phyloP scores from a whole-genome alignment of 75 land plant genomes.

The Picea glauca region DNA sequence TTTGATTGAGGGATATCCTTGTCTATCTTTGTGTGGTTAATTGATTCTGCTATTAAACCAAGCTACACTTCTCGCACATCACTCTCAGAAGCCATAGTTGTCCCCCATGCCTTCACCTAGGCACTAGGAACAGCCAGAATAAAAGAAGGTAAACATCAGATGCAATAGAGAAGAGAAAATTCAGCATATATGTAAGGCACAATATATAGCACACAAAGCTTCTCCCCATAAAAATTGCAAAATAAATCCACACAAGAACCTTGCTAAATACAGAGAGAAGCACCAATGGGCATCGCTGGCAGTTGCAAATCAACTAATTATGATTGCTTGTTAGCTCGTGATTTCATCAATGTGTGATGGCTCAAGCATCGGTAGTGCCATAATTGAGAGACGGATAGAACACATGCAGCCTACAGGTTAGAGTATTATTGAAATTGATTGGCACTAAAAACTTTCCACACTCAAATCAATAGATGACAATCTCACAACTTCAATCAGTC shows the following conservation, averaged over 20 bases:
- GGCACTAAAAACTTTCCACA: neutral
- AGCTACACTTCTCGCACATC: too few relatives aligned
- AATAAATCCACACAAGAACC: neutral
- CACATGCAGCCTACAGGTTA: neutral
- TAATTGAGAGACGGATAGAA: neutral
- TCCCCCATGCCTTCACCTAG: too few relatives aligned
- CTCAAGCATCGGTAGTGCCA: neutral
- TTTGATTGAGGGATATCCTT: too few relatives aligned
- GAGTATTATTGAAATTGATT: too few relatives aligned
- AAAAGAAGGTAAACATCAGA: too few relatives aligned
- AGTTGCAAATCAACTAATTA: neutral
- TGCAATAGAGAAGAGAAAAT: too few relatives aligned
- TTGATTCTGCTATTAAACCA: too few relatives aligned
- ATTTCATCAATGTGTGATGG: neutral
- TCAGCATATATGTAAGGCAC: neutral
- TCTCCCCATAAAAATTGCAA: neutral
- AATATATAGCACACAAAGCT: neutral
- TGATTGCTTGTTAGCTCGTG: neutral
- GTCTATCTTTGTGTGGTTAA: too few relatives aligned
- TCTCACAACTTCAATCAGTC: neutral
- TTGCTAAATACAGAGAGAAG: too few relatives aligned
- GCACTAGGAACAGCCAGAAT: too few relatives aligned
- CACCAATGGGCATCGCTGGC: neutral
- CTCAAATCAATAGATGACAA: neutral
- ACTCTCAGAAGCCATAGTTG: too few relatives aligned